Evolutionary conservation across 2,329 filamentous ascomycete genomes (phyloP), one percentile per base, ranked within the genome.

Genomic region (Venturia aucupariae): DNA sequence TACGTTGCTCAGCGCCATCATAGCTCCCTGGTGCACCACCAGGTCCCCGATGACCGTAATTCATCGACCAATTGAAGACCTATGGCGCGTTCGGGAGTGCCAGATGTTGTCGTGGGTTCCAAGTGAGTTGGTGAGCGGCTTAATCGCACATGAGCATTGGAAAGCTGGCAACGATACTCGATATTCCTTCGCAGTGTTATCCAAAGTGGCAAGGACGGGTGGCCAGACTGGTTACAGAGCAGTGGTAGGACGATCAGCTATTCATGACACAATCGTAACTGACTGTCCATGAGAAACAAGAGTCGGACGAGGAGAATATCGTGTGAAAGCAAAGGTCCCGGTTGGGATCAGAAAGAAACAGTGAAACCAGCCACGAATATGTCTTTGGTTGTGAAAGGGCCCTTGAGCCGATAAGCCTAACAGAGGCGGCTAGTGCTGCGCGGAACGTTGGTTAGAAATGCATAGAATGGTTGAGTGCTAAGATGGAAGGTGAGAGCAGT

Each of bases 331-430:
- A 24, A 35, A n/a, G 2, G 51, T 32, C 30, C 30, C 35, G 51
- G 51, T 57, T 57, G 30, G 51, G 22, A 35, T 57, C 51, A 35
- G 51, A 57, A 35, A 30, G 15, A 57, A 57, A 57, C 30, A 57
- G 51, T 57, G 51, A 57, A 35, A 35, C 51, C 51, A 57, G 51
- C 51, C 51, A 57, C 51, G 7, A 57, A 19, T 35, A 35, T 10
- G 51, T 38, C 27, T n/a, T 57, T n/a, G 13, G 51, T 35, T n/a
- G 35, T 22, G 15, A 57, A 30, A 35, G 17, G 24, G 24, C 4
- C 7, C 44, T 10, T 35, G 15, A 57, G 51, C 30, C 51, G 51
- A 15, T 57, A 30, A 27, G 11, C n/a, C 27, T 27, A 57, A n/a
- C 51, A 27, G 30, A 35, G 17, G 35, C 51, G 27, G 27, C 15